phyloP scores from a whole-genome alignment of 345 rosid species.

The Melaleuca quinquenervia region DNA sequence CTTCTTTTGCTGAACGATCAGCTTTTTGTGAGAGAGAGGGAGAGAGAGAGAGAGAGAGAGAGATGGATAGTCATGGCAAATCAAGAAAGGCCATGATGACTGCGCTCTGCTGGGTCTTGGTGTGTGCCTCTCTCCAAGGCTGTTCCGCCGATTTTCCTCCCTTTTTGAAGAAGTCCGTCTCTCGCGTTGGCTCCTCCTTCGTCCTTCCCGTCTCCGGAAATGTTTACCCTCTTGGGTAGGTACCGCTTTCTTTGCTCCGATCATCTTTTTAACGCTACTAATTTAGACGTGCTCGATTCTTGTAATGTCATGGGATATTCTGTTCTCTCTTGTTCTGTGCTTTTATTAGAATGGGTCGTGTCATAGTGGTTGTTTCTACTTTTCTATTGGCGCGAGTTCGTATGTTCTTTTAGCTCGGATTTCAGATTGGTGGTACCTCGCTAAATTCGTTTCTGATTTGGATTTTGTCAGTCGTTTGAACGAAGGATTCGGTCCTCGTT shows the following conservation, averaged over 20 bases:
- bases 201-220: slow-evolving; percentile 64
- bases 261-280: background rate
- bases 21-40: too few species aligned
- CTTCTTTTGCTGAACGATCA: background rate
- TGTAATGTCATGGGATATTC: background rate
- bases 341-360: background rate
- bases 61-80: background rate
- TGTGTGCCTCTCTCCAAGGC: slow-evolving; percentile 4
- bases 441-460: background rate
- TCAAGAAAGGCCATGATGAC: background rate
- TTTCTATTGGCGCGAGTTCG: background rate
- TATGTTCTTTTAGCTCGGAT: background rate
- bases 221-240: slow-evolving; percentile 90
- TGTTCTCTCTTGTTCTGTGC: background rate
- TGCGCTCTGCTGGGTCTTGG: background rate
- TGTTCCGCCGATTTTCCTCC: slow-evolving; percentile 12
- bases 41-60: background rate
- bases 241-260: background rate
- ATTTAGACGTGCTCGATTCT: background rate
- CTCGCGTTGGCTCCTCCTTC: slow-evolving; percentile 31
- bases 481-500: background rate
- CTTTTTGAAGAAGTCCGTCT: slow-evolving; percentile 1
- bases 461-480: background rate
- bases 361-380: background rate
- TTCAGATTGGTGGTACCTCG: background rate